phyloP scores from a whole-genome alignment of 495 filamentous ascomycete genomes.

The Sabuloglossum arenarium region DNA sequence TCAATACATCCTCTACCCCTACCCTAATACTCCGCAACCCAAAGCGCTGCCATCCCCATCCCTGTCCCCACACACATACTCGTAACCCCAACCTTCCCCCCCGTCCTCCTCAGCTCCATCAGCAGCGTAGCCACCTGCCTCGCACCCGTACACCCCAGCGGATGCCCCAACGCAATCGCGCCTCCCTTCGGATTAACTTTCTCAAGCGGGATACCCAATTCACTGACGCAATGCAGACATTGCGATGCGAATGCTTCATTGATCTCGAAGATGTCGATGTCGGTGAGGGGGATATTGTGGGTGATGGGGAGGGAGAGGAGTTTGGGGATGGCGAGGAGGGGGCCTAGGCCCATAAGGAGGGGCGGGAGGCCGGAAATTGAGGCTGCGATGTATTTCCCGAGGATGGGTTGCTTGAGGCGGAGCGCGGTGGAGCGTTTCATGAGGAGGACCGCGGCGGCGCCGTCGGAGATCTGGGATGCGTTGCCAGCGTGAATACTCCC shows the following conservation, averaged over 20 bases:
- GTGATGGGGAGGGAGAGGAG: slow-evolving; percentile 69
- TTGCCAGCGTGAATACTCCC: slow-evolving; percentile 92
- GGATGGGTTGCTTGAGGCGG: slow-evolving; percentile 64
- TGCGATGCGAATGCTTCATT: slow-evolving; percentile 97
- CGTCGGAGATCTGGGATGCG: slow-evolving; percentile 86
- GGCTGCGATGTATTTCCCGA: slow-evolving; percentile 76
- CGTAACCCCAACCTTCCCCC: slow-evolving; percentile 71
- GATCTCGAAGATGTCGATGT: slow-evolving; percentile 96
- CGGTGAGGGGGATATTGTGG: slow-evolving; percentile 66
- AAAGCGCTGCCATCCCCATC: slow-evolving; percentile 8
- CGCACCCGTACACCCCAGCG: slow-evolving; percentile 82
- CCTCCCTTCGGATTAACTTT: slow-evolving; percentile 97
- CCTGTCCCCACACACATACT: slow-evolving; percentile 8
- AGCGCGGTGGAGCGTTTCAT: slow-evolving; percentile 92
- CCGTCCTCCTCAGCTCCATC: slow-evolving; percentile 64
- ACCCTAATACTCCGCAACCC: slow-evolving; percentile 7
- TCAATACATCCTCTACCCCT: background rate
- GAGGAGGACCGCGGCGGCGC: slow-evolving; percentile 81
- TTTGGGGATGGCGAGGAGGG: slow-evolving; percentile 89
- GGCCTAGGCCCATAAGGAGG: slow-evolving; percentile 86
- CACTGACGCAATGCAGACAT: slow-evolving; percentile 81
- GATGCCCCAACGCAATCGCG: slow-evolving; percentile 97
- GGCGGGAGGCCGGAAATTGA: slow-evolving; percentile 78
- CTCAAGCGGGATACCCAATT: slow-evolving; percentile 55
- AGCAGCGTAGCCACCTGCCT: slow-evolving; percentile 83